A percentile compares a stretch with the other conserved stretches of the same genome.
phyloP scores from a whole-genome alignment of 768 basidiomycete species.

The Hericium rajendrae region DNA sequence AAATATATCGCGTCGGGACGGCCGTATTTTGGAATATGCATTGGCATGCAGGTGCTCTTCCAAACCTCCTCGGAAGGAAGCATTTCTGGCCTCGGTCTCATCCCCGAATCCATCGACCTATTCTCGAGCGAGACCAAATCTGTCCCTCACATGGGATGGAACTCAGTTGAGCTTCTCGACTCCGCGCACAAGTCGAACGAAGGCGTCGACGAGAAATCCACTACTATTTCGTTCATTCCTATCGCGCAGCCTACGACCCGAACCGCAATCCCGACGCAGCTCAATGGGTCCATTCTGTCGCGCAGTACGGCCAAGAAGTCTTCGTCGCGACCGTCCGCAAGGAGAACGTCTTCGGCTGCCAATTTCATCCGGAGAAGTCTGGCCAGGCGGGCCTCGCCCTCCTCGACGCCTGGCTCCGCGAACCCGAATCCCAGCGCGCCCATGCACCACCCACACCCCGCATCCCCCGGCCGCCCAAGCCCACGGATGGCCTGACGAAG shows the following conservation, averaged over 20 bases:
- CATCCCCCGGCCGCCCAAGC: constrained; percentile 28
- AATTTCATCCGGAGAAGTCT: constrained; percentile 98
- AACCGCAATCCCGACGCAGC: constrained; percentile 43
- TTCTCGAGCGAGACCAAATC: constrained; percentile 70
- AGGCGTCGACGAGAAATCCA: constrained; percentile 45
- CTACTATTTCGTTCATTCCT: constrained; percentile 98
- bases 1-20: constrained; percentile 78
- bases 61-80: constrained; percentile 68
- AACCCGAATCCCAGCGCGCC: constrained; percentile 34
- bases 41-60: constrained; percentile 97
- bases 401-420: constrained; percentile 70
- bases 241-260: constrained; percentile 68
- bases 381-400: constrained; percentile 78
- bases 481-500: constrained; percentile 70
- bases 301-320: constrained; percentile 89
- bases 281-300: constrained; percentile 75
- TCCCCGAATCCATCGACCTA: constrained; percentile 69
- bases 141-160: constrained; percentile 99
- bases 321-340: constrained; percentile 81
- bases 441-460: constrained; percentile 27
- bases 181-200: constrained; percentile 32
- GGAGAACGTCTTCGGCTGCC: constrained; percentile 82
- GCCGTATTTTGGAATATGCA: constrained; percentile 97
- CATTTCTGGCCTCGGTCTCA: constrained; percentile 67
- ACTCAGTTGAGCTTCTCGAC: constrained; percentile 55